phyloP scores from a whole-genome alignment of 176 grass and related monocot genomes.

The Carex scoparia region DNA sequence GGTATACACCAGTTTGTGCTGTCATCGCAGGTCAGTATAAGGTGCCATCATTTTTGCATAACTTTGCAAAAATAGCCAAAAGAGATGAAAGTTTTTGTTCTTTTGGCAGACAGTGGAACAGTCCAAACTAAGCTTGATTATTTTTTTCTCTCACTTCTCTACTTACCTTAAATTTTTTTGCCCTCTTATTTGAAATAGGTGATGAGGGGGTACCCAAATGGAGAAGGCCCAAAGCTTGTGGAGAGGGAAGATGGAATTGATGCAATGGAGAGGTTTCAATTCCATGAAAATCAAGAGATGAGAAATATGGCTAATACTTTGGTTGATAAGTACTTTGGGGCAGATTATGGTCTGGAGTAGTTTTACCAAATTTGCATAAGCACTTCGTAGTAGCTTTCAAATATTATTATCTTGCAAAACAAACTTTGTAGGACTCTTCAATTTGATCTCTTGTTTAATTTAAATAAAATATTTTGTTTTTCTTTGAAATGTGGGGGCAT shows the following conservation, averaged over 20 bases:
- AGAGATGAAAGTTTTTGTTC: background rate
- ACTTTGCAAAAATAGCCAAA: background rate
- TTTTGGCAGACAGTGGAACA: background rate
- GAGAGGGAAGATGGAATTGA: slow-evolving; percentile 82
- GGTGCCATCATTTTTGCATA: background rate
- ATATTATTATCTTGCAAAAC: background rate
- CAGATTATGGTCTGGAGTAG: slow-evolving; percentile 76
- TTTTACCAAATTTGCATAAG: background rate
- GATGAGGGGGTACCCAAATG: slow-evolving; percentile 79
- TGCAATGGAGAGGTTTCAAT: slow-evolving; percentile 95
- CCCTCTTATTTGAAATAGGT: slow-evolving; percentile 31
- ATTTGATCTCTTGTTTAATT: background rate
- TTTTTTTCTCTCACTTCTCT: background rate
- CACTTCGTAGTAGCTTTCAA: background rate
- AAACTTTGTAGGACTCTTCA: background rate
- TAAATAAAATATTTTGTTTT: no score
- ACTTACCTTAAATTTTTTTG: background rate
- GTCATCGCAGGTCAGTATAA: background rate
- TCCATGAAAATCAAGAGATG: slow-evolving; percentile 91
- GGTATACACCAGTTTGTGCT: background rate
- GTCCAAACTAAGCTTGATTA: background rate
- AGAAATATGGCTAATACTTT: slow-evolving; percentile 87
- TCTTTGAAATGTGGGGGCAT: no score
- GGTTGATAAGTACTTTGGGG: slow-evolving; percentile 86
- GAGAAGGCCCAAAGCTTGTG: slow-evolving; percentile 68